Base-by-base conservation (phyloP, 2,329 filamentous ascomycete species). In the Leptographium wingfieldii region DNA sequence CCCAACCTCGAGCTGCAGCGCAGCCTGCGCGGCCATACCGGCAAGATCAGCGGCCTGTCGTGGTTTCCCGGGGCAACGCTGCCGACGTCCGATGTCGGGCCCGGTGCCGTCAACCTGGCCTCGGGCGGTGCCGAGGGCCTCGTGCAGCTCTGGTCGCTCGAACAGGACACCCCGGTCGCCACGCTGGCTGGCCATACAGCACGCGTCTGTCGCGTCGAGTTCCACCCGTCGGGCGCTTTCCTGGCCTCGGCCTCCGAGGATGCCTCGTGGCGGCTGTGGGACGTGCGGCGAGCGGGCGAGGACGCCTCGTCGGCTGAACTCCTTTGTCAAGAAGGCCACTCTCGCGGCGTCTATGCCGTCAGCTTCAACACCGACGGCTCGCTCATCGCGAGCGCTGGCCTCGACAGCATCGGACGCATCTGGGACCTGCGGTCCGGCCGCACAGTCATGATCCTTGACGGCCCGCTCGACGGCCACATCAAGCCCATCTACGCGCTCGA, bases 251-350 rank as follows among this genome's bases (percentile, higher is more conserved):
- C 94, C 7, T 96, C 91, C 0, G 94, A 94, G 68, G 94, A 99
- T 70, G 96, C 91, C 2, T 96, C 94, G 0, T 99, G 94, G 94
- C 84, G 92, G 53, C 77, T 99, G 40, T 99, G 94, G 92, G 92
- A 97, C 70, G 84, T 97, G 0, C 85, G 90, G 66, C 94, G 87
- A 0, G 89, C 85, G 0, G 86, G 86, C 2, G 92, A 97, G 52
- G 38, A 35, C 38, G 2, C 3, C 12, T 16, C 5, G 14, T 46
- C 27, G 7, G 58, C 58, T 11, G 59, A 61, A 43, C 74, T 97
- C 1, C 78, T 95, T 1, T 78, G 95, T 1, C 94, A 99, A 71
- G 92, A 97, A 73, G 94, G 94, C 1, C 94, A 99, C 71, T 95
- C 91, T 11, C 84, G 92, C 59, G 94, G 95, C 63, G 94, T 97